Evolutionary conservation across 805 yeast genomes (phyloP).

Genomic region (Ogataea pignaliae): DNA sequence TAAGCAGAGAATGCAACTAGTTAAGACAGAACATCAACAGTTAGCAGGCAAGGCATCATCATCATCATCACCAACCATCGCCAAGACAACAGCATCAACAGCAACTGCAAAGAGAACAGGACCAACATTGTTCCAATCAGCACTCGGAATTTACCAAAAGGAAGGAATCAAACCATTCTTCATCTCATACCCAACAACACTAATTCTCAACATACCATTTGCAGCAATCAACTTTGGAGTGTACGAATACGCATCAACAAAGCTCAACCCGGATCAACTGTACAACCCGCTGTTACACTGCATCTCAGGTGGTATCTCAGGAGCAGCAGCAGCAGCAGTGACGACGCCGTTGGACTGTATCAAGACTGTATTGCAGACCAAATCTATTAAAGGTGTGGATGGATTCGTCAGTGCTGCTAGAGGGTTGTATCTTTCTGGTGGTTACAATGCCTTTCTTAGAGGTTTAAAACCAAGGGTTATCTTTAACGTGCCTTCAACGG

Average conservation of each 20-base stretch:
- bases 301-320: conserved; percentile 88
- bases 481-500: conserved; percentile 92
- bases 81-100: neutral
- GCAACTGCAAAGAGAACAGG: neutral
- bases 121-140: conserved; percentile 18
- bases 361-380: conserved; percentile 86
- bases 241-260: conserved; percentile 76
- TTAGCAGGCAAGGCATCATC: conserved; percentile 2
- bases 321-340: conserved; percentile 90
- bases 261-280: conserved; percentile 68
- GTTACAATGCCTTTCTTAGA: conserved; percentile 64
- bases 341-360: conserved; percentile 94
- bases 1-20: conserved; percentile 86
- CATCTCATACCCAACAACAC: conserved; percentile 90
- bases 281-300: conserved; percentile 93
- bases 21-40: conserved; percentile 7
- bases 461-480: conserved; percentile 90
- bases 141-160: conserved; percentile 44
- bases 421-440: conserved; percentile 58
- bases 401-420: conserved; percentile 69
- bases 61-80: conserved; percentile 1
- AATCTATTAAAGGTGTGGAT: conserved; percentile 55
- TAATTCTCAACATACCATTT: conserved; percentile 88
- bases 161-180: conserved; percentile 83
- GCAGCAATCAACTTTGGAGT: conserved; percentile 92